Evolutionary conservation across 208 protist species (phyloP).

Genomic region (Acanthamoeba sp.): DNA sequence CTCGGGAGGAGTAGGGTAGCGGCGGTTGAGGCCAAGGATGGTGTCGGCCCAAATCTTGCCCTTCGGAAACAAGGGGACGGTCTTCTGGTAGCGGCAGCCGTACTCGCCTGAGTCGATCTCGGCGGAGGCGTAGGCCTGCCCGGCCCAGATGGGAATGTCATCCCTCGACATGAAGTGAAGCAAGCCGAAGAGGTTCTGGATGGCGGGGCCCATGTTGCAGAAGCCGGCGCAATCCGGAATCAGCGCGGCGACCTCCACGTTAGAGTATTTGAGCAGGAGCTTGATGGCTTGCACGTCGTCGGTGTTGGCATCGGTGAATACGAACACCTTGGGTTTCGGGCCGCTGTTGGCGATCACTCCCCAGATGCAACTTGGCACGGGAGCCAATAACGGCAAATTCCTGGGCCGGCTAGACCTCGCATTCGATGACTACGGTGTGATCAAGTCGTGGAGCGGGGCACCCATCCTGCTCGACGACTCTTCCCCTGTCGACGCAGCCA

Average conservation of each 20-base stretch:
- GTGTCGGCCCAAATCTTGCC: background rate
- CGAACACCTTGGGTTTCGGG: background rate
- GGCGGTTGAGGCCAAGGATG: background rate
- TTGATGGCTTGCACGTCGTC: background rate
- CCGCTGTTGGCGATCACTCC: too few species aligned
- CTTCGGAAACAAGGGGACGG: background rate
- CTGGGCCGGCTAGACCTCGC: constrained; percentile 9
- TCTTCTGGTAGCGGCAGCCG: background rate
- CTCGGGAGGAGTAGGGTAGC: background rate
- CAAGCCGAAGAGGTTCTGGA: background rate
- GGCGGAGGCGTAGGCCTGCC: background rate
- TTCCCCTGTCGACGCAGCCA: background rate
- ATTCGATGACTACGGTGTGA: constrained; percentile 50
- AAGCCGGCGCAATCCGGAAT: background rate
- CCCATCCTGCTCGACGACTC: background rate
- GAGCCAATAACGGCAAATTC: constrained; percentile 4
- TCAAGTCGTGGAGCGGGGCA: background rate
- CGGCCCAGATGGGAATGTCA: background rate
- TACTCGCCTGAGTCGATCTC: background rate
- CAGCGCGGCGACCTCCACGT: background rate
- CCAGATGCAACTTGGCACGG: too few species aligned
- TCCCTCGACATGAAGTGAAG: background rate
- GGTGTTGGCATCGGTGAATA: background rate
- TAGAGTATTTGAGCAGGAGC: background rate
- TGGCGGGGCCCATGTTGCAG: too few species aligned